phyloP scores from a whole-genome alignment of 352 stramenopile species.

The Globisporangium viniferum region DNA sequence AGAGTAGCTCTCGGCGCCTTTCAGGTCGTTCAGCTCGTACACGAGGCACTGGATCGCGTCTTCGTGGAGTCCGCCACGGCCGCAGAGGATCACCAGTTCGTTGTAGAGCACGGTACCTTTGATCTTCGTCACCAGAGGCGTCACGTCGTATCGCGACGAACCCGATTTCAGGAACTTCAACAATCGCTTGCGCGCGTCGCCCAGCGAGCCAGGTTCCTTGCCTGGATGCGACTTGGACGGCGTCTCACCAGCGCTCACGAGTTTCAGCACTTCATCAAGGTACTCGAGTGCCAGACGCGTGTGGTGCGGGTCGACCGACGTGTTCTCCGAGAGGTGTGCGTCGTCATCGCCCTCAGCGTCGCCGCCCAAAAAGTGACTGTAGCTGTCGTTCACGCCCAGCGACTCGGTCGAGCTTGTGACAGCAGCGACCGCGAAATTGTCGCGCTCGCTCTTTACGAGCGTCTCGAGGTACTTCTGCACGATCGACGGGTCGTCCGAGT shows the following conservation, averaged over 20 bases:
- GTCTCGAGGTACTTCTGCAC: constrained; percentile 84
- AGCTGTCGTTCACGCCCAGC: constrained; percentile 72
- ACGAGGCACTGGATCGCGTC: constrained; percentile 75
- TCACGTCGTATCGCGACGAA: constrained; percentile 76
- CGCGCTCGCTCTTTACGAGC: constrained; percentile 56
- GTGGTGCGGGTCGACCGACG: constrained; percentile 68
- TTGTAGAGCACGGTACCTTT: constrained; percentile 74
- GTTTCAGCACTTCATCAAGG: constrained; percentile 77
- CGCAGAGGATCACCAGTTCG: constrained; percentile 84
- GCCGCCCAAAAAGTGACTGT: constrained; percentile 75
- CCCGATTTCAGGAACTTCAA: constrained; percentile 78
- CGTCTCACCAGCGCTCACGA: constrained; percentile 60
- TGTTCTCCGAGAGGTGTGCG: constrained; percentile 19
- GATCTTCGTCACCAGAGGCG: constrained; percentile 71
- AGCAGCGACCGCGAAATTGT: constrained; percentile 21
- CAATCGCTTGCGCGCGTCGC: constrained; percentile 73
- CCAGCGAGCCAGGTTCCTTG: constrained; percentile 68
- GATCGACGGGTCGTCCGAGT: constrained; percentile 69
- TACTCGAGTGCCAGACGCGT: constrained; percentile 85
- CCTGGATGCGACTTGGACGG: constrained; percentile 82
- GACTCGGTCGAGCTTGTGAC: constrained; percentile 18
- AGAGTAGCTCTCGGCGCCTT: constrained; percentile 78
- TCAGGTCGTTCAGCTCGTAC: constrained; percentile 77
- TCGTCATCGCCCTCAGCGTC: constrained; percentile 56
- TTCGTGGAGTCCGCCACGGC: constrained; percentile 73